Evolutionary conservation across 352 stramenopile genomes (phyloP).

Genomic region (Globisporangium nagaii): DNA sequence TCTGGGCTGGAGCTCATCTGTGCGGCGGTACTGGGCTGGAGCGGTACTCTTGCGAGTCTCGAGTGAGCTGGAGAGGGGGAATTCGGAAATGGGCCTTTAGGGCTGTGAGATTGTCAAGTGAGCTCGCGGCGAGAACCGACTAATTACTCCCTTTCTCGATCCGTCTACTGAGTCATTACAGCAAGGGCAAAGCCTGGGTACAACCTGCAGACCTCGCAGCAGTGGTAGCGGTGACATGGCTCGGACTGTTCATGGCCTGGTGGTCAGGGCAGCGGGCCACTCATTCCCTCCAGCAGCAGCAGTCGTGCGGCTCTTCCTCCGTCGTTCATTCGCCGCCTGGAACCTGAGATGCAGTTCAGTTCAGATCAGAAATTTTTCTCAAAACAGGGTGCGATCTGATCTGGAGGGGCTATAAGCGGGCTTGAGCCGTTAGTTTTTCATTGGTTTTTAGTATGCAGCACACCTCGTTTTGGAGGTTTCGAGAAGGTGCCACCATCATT

Average conservation of each 20-base stretch:
- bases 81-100: not conserved
- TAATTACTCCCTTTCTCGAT: not conserved
- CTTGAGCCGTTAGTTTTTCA: not conserved
- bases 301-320: too few species aligned
- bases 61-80: not conserved
- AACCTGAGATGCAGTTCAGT: not conserved
- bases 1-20: constrained; percentile 1
- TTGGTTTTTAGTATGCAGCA: not conserved
- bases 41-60: not conserved
- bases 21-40: not conserved
- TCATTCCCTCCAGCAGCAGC: too few species aligned
- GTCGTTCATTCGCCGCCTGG: not conserved
- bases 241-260: too few species aligned
- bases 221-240: too few species aligned
- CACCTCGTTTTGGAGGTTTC: not conserved
- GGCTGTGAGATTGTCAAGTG: not conserved
- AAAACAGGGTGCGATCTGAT: not conserved
- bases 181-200: not conserved
- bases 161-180: constrained; percentile 4
- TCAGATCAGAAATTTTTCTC: not conserved
- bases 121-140: too few species aligned
- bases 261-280: too few species aligned
- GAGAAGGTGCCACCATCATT: not conserved
- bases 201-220: too few species aligned
- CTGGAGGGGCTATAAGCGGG: too few species aligned